Base-by-base conservation (phyloP, 257 asterid genomes). In the Solanum piurae region DNA sequence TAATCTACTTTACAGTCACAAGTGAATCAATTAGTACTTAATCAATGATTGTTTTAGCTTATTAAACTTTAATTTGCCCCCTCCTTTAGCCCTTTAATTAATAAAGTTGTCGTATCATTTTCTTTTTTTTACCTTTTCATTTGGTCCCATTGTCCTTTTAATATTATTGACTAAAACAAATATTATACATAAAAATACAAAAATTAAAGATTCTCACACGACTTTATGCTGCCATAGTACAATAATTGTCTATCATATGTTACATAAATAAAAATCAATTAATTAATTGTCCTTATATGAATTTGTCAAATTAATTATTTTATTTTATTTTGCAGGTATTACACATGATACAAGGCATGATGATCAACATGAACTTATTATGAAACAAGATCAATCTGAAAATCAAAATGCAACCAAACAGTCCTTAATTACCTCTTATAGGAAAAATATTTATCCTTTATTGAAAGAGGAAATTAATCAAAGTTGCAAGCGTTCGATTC, bases 341-440 rank as follows among this genome's bases (percentile, higher is more conserved):
- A 91, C 92, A 75, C 95, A 93, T 49, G 99, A 95, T 85, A 87
- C 96, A 88, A 91, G 95, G 72, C 95, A 92, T 14, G 96, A 94
- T 88, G 98, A 95, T 55, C 90, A 90, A 72, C 72, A 44, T 14
- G 96, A 94, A 71, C 85, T 91, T 89, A 89, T 89, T 34, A 93
- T 91, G 36, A 93, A 90, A 85, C 91, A 91, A 80, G 94, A 93
- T 21, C 77, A 91, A 76, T 87, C 76, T 44, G 98, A 94, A 49
- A 93, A 91, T 37, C 90, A 91, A 86, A 92, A 88, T 72, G 88
- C 96, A 88, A 91, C 89, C 60, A 94, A 94, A 87, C 95, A 96
- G 73, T 90, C 89, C 86, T 93, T 95, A 7, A 92, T 94, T 42
- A 79, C 91, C 20, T 92, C 96, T 40, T 96, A 94, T 62, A 93